Evolutionary conservation across 2,329 filamentous ascomycete genomes (phyloP), one percentile per base, ranked within the genome.

Genomic region (Elsinoe arachidis): DNA sequence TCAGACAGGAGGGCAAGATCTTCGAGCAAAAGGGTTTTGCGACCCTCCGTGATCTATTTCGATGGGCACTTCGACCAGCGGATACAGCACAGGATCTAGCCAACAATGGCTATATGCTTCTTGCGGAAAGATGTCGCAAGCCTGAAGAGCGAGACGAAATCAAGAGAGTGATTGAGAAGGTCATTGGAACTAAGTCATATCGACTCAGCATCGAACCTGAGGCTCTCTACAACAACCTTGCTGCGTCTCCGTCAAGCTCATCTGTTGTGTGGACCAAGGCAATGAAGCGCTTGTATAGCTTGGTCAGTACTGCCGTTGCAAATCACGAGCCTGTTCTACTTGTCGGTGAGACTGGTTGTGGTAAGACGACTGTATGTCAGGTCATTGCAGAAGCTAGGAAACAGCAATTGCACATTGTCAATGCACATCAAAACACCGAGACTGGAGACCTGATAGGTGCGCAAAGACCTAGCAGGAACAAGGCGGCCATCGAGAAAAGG

Each of bases 11-110:
- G 19, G 92, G 85, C 67, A 80, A 95, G 44, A 76, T 99, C 4
- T 99, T 99, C 68, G 95, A 99, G 73, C 90, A 96, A 67, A 96
- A 96, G 71, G 93, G 92, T 69, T 99, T 99, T 70, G 93, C 95
- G 1, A 99, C 93, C 1, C 77, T 99, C 46, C 82, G 93, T 79
- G 93, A 99, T 70, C 76, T 99, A 37, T 99, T 99, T 68, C 81
- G 93, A 63, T 99, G 93, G 93, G 92, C 93, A 2, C 75, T 95
- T 58, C 82, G 93, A 65, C 83, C 85, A 58, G 90, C 90, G 0
- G 88, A 95, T 62, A 89, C 85, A 26, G 84, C 91, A 10, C 87
- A 97, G 62, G 85, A 96, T 61, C 84, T 99, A 58, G 93, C 93
- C 1, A 79, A 84, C 11, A 92, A 99, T 69, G 93, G 93, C 0